Percentiles rank a stretch among this genome's conserved stretches.
Evolutionary conservation across 257 asterid species (phyloP).

Genomic region (Scutellaria barbata): DNA sequence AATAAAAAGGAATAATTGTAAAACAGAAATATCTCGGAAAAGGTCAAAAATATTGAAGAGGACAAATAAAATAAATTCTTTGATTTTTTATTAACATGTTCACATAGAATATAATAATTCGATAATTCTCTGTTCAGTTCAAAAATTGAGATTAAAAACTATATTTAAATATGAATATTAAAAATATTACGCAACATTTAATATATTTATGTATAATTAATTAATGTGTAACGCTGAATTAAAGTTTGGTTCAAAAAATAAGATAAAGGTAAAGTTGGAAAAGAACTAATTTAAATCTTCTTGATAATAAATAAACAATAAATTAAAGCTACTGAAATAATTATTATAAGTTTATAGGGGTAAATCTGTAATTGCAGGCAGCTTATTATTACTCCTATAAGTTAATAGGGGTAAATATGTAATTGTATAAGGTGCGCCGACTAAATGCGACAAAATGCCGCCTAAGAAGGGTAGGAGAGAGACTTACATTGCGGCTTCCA

Average conservation of each 20-base stretch:
- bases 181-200: too few relatives aligned
- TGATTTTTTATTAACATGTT: not conserved
- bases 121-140: too few relatives aligned
- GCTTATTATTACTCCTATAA: too few relatives aligned
- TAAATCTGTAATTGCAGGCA: not conserved
- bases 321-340: too few relatives aligned
- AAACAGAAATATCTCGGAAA: not conserved
- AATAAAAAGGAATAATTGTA: not conserved
- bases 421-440: conserved; percentile 1
- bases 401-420: not conserved
- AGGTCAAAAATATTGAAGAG: conserved; percentile 29
- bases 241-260: too few relatives aligned
- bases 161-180: too few relatives aligned
- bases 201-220: too few relatives aligned
- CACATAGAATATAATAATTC: not conserved
- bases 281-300: too few relatives aligned
- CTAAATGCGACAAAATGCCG: conserved; percentile 41
- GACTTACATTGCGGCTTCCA: conserved; percentile 26
- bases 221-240: too few relatives aligned
- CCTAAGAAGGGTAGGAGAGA: conserved; percentile 24
- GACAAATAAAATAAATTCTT: conserved; percentile 5
- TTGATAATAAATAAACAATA: too few relatives aligned
- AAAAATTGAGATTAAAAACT: too few relatives aligned
- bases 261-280: too few relatives aligned
- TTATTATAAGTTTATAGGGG: not conserved